Base-by-base conservation (phyloP, 495 filamentous ascomycete genomes). In the Aspergillus nidulans region DNA sequence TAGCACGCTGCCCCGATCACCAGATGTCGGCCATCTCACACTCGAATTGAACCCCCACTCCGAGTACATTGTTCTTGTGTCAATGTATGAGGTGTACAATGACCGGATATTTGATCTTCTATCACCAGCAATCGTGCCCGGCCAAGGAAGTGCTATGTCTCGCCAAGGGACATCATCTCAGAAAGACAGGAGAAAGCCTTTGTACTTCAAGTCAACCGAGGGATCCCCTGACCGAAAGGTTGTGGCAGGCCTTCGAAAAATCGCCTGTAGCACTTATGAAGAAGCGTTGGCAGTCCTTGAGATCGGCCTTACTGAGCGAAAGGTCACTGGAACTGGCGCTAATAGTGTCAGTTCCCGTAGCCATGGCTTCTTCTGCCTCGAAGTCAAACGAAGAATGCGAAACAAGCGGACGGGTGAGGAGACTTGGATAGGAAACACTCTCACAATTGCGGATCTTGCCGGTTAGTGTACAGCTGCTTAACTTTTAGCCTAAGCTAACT, bases 1-100 rank as follows among this genome's bases (percentile, higher is more conserved):
- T 1, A 87, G 80, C 20, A 72, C 78, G 0, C 70, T 90, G 1
- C 90, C 91, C 1, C 81, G 85, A 49, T 73, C 79, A 3, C 94
- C 94, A 9, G 83, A 90, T 60, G 82, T 96, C 49, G 81, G 81
- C 68, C 77, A 88, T 48, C 69, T 96, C 9, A 70, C 77, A 9
- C 69, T 92, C 0, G 78, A 84, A 5, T 74, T 84, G 54, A 90
- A 94, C 51, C 73, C 79, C 0, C 82, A 81, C 20, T 81, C 88
- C 52, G 91, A 97, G 57, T 97, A 96, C 63, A 86, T 91, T 4
- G 84, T 98, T 53, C 67, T 98, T 7, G 78, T 97, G 1, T 95
- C 90, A 16, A 98, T 97, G 94, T 98, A 97, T 70, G 95, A 98
- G 70, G 94, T 98, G 16, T 97, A 98, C 74, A 97, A 97, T 68